A percentile compares a stretch with the other conserved stretches of the same genome.
These are phyloP conservation scores for Stephanodiscus triporus DNA, from an alignment of 108 stramenopile genomes.

Conservation along the genomic window DNA sequence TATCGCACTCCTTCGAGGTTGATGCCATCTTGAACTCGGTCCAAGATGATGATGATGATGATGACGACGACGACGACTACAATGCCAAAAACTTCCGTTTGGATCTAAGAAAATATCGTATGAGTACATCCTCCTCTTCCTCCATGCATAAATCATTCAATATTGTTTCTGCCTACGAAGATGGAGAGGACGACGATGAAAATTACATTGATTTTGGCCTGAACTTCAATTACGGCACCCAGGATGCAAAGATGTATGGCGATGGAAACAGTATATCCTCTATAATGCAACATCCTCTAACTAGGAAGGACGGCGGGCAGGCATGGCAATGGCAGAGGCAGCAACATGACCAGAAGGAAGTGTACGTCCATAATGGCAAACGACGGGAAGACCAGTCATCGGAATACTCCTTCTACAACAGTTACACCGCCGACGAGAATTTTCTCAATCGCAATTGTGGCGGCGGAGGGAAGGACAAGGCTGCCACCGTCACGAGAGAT, in stretches of 20 bases:
- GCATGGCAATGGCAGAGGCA: background rate
- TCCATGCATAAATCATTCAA: background rate
- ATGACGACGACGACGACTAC: slow-evolving; percentile 10
- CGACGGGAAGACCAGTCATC: background rate
- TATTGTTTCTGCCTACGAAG: slow-evolving; percentile 40
- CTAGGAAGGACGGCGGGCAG: background rate
- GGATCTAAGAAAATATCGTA: background rate
- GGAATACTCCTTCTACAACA: background rate
- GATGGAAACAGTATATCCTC: background rate
- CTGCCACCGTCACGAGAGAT: too few relatives aligned
- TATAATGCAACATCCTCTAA: slow-evolving; percentile 7
- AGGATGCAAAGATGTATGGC: background rate
- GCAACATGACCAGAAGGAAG: background rate
- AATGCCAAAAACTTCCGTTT: background rate
- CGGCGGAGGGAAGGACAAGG: background rate
- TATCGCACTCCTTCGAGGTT: slow-evolving; percentile 43
- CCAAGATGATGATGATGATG: slow-evolving; percentile 37
- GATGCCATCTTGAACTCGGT: slow-evolving; percentile 55
- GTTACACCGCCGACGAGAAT: background rate
- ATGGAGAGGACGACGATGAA: slow-evolving; percentile 40
- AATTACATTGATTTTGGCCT: slow-evolving; percentile 19
- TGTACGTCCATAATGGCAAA: background rate
- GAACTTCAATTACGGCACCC: slow-evolving; percentile 26
- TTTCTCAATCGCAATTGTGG: background rate
- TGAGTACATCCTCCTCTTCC: background rate